phyloP scores from a whole-genome alignment of 2,329 filamentous ascomycete species.

The Ceratocystis alfenasii region DNA sequence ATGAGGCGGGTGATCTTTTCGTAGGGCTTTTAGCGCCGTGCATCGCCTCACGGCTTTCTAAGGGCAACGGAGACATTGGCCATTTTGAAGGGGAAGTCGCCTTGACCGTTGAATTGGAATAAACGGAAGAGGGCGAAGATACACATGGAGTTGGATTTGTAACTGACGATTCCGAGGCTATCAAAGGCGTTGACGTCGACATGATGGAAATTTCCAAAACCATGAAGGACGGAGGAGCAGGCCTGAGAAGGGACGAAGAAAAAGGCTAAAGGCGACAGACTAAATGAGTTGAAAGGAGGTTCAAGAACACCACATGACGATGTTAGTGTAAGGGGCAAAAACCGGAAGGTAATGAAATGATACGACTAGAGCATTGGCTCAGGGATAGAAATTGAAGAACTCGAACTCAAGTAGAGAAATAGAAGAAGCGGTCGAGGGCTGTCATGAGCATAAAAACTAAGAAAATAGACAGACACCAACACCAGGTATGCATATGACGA shows the following conservation, averaged over 20 bases:
- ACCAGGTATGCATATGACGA: not conserved
- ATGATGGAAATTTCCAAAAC: constrained; percentile 1
- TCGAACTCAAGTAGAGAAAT: not conserved
- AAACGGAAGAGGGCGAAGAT: constrained; percentile 19
- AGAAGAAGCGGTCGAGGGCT: not conserved
- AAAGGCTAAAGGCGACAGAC: not conserved
- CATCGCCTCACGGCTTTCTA: not conserved
- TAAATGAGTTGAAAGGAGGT: not conserved
- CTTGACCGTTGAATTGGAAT: constrained; percentile 21
- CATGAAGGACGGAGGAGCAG: not conserved
- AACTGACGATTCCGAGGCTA: constrained; percentile 7
- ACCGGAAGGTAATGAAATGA: not conserved
- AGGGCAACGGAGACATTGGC: constrained; percentile 1
- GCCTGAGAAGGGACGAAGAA: not conserved
- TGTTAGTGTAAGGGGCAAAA: not conserved
- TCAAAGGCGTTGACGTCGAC: constrained; percentile 13
- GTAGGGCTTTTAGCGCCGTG: constrained; percentile 3
- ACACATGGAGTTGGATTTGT: constrained; percentile 15
- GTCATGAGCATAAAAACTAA: not conserved
- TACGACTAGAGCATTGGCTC: not conserved
- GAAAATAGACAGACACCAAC: not conserved
- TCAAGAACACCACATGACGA: constrained; percentile 1
- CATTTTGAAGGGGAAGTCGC: constrained; percentile 16
- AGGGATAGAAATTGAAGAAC: not conserved
- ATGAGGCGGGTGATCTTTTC: not conserved